Percentiles rank a stretch among this genome's conserved stretches.
phyloP scores from a whole-genome alignment of 169 alveolate genomes.

The Eimeria brunetti region DNA sequence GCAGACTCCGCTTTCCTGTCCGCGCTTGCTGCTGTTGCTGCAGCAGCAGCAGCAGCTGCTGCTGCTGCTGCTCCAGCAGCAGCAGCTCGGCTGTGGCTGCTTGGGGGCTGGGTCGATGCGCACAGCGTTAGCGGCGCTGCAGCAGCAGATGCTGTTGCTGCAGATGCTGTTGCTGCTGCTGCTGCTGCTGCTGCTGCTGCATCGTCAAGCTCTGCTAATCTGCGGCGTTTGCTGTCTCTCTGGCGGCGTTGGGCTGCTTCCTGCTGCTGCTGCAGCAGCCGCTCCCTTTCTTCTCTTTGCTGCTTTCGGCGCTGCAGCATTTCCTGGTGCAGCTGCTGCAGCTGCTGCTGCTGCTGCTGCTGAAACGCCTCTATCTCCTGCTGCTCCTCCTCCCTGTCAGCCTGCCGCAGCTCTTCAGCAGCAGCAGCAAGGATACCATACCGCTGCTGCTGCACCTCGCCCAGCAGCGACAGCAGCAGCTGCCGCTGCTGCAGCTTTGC shows the following conservation, averaged over 20 bases:
- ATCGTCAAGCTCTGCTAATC: constrained; percentile 10
- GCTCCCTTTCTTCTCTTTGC: constrained; percentile 58
- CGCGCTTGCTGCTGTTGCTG: constrained; percentile 29
- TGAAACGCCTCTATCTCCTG: constrained; percentile 14
- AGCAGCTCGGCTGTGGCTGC: background rate
- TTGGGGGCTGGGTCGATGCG: background rate
- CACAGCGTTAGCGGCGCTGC: background rate
- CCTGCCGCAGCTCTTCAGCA: constrained; percentile 1
- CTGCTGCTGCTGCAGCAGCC: constrained; percentile 56
- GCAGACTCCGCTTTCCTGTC: background rate
- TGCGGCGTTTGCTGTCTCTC: constrained; percentile 29
- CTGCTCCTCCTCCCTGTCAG: constrained; percentile 52
- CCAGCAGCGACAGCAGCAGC: constrained; percentile 68
- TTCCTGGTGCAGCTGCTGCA: constrained; percentile 40
- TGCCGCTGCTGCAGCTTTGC: constrained; percentile 72
- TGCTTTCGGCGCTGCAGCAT: constrained; percentile 35
- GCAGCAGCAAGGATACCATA: constrained; percentile 53
- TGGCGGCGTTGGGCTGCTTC: constrained; percentile 33
- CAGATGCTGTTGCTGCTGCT: constrained; percentile 51
- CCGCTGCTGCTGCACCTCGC: constrained; percentile 69
- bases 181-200: constrained; percentile 64
- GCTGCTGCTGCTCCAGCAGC: constrained; percentile 25
- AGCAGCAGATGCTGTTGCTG: constrained; percentile 32
- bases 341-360: constrained; percentile 72
- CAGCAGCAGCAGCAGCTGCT: constrained; percentile 26